These are phyloP conservation scores for Physaria fendleri DNA, from an alignment of 345 rosid genomes.

Conservation along the genomic window DNA sequence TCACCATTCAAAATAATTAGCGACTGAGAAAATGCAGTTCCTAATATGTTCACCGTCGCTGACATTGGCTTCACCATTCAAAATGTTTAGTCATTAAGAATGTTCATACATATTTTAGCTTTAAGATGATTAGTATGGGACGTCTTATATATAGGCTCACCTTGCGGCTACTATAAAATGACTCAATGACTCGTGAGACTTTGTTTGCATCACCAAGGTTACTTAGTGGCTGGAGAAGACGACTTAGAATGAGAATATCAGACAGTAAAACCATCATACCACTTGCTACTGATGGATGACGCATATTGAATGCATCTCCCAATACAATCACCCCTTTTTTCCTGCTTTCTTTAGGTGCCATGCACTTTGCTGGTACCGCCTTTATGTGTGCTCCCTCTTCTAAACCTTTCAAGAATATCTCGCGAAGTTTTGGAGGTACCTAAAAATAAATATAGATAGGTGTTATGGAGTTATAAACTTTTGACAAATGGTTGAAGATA, in stretches of 20 bases:
- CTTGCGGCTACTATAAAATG: neutral
- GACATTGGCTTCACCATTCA: constrained; percentile 16
- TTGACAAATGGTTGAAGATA: neutral
- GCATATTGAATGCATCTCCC: neutral
- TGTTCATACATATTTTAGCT: neutral
- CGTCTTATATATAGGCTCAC: neutral
- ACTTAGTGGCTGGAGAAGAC: neutral
- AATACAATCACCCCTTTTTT: neutral
- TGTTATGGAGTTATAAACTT: neutral
- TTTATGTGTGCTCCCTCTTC: neutral
- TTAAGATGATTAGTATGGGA: neutral
- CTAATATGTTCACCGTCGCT: constrained; percentile 27
- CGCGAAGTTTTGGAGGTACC: neutral
- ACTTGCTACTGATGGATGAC: neutral
- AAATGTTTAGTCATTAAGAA: neutral
- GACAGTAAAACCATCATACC: neutral
- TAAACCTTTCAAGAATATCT: neutral
- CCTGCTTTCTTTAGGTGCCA: neutral
- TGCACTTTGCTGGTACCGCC: neutral
- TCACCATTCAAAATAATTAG: neutral
- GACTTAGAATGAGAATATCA: neutral
- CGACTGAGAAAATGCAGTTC: constrained; percentile 10
- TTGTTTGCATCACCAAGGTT: neutral
- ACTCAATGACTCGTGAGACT: neutral
- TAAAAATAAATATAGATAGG: neutral